Percentiles rank a stretch among this genome's conserved stretches.
phyloP scores from a whole-genome alignment of 202 grass and related monocot genomes.

The Panicum hallii region DNA sequence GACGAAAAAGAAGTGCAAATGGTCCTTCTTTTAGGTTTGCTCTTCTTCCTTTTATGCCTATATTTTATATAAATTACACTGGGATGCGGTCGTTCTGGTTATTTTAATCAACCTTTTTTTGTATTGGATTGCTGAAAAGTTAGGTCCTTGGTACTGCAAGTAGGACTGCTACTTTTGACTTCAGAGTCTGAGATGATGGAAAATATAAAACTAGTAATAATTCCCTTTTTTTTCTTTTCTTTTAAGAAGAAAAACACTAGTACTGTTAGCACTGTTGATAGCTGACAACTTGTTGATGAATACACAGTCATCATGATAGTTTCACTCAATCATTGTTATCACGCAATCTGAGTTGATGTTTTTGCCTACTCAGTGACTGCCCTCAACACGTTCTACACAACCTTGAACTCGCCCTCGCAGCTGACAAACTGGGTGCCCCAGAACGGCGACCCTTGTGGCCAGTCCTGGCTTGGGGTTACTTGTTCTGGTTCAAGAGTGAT shows the following conservation, averaged over 20 bases:
- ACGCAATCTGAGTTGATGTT: constrained; percentile 26
- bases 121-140: constrained; percentile 50
- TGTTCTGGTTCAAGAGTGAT: constrained; percentile 78
- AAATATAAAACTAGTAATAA: background rate
- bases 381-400: constrained; percentile 78
- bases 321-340: constrained; percentile 35
- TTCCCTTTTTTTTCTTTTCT: background rate
- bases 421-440: constrained; percentile 66
- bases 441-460: constrained; percentile 90
- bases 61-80: constrained; percentile 26
- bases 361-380: constrained; percentile 67
- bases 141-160: constrained; percentile 39
- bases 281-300: constrained; percentile 14
- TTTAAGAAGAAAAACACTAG: background rate
- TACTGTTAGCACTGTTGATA: constrained; percentile 5
- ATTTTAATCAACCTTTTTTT: constrained; percentile 3
- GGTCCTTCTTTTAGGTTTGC: background rate
- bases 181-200: background rate
- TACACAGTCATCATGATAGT: background rate
- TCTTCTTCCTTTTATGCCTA: constrained; percentile 12
- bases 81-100: constrained; percentile 8
- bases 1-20: constrained; percentile 29
- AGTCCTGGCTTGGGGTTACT: constrained; percentile 80
- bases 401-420: constrained; percentile 70
- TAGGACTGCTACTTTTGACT: constrained; percentile 43